phyloP scores from a whole-genome alignment of 2,329 filamentous ascomycete genomes.

The Xylariaceae sp. region DNA sequence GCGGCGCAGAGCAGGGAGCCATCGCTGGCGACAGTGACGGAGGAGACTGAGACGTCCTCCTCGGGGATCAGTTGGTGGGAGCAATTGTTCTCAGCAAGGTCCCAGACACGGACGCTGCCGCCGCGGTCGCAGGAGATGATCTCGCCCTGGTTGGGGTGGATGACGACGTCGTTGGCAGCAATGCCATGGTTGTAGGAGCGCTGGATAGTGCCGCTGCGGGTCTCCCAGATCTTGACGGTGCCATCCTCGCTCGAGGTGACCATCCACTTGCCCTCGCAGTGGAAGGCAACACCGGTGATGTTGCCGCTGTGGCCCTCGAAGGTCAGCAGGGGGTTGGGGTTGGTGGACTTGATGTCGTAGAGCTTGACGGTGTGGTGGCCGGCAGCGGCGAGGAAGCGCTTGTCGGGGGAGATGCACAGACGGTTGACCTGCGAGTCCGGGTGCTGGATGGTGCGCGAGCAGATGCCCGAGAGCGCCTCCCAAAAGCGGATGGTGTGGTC shows the following conservation, averaged over 20 bases:
- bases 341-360: slow-evolving; percentile 98
- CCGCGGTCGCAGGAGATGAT: slow-evolving; percentile 93
- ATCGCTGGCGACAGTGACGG: slow-evolving; percentile 93
- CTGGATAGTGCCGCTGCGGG: slow-evolving; percentile 78
- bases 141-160: slow-evolving; percentile 97
- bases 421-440: slow-evolving; percentile 98
- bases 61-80: slow-evolving; percentile 95
- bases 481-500: slow-evolving; percentile 76
- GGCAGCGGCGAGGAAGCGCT: slow-evolving; percentile 86
- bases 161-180: slow-evolving; percentile 97
- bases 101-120: slow-evolving; percentile 93
- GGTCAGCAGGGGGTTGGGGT: slow-evolving; percentile 85
- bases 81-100: slow-evolving; percentile 94
- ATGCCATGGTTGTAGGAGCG: slow-evolving; percentile 88
- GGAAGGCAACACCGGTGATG: slow-evolving; percentile 93
- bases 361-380: slow-evolving; percentile 86
- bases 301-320: slow-evolving; percentile 97
- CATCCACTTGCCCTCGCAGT: slow-evolving; percentile 99
- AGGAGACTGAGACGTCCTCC: slow-evolving; percentile 89
- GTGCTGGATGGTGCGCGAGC: slow-evolving; percentile 95
- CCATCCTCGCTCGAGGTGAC: slow-evolving; percentile 96
- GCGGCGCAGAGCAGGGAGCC: slow-evolving; percentile 89
- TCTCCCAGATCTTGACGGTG: slow-evolving; percentile 97
- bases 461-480: slow-evolving; percentile 97
- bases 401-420: slow-evolving; percentile 96